Conservation (phyloP, 2,329 filamentous ascomycete genomes). For the Microsporum ferrugineum region DNA sequence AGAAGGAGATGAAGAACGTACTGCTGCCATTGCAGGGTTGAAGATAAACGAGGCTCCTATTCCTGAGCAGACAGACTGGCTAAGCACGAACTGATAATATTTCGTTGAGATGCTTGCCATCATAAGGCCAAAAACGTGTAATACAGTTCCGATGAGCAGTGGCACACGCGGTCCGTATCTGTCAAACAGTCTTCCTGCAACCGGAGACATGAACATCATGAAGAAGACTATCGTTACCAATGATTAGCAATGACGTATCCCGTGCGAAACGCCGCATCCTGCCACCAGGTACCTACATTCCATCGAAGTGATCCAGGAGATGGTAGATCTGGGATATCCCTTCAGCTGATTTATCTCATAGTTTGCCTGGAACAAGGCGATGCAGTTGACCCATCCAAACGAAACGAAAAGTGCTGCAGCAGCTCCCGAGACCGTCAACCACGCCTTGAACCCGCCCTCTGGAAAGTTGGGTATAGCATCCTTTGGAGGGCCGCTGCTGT, state of each 20-base stretch:
- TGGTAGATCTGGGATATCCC: constrained; percentile 41
- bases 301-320: constrained; percentile 49
- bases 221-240: constrained; percentile 4
- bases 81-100: constrained; percentile 43
- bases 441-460: constrained; percentile 17
- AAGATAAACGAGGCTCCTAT: constrained; percentile 42
- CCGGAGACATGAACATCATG: constrained; percentile 34
- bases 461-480: not conserved
- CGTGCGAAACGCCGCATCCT: not conserved
- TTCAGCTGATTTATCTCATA: constrained; percentile 42
- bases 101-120: constrained; percentile 48
- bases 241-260: constrained; percentile 39
- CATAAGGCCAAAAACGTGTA: constrained; percentile 52
- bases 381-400: constrained; percentile 43
- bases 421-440: constrained; percentile 39
- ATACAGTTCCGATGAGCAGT: constrained; percentile 38
- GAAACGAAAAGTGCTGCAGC: constrained; percentile 39
- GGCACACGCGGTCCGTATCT: constrained; percentile 49
- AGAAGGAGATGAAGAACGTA: constrained; percentile 21
- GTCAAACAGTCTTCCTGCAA: constrained; percentile 55
- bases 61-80: constrained; percentile 38
- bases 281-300: not conserved
- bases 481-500: not conserved
- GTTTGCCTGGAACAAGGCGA: constrained; percentile 48
- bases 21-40: constrained; percentile 30